Evolutionary conservation across 441 rosid genomes (phyloP).

Genomic region (Aleurites moluccanus): DNA sequence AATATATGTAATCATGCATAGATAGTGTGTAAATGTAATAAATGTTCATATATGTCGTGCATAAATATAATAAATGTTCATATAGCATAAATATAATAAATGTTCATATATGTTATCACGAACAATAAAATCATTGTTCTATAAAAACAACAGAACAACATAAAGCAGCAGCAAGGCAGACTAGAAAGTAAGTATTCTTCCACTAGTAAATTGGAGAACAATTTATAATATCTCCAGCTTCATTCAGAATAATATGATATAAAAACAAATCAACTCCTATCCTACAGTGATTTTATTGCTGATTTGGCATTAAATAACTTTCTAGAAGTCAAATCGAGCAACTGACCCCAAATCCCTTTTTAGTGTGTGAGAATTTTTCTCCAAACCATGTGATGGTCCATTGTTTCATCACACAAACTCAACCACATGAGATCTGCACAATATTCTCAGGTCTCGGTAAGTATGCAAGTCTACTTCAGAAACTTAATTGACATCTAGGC

Average conservation of each 20-base stretch:
- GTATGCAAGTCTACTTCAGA: neutral
- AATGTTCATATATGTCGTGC: too few relatives aligned
- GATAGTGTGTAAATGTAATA: too few relatives aligned
- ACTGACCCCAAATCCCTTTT: neutral
- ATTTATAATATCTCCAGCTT: neutral
- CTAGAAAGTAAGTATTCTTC: neutral
- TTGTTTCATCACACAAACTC: neutral
- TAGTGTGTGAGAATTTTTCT: neutral
- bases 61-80: too few relatives aligned
- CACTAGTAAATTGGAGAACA: neutral
- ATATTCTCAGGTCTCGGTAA: neutral
- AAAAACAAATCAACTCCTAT: neutral
- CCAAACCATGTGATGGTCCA: neutral
- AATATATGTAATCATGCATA: neutral
- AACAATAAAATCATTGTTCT: too few relatives aligned
- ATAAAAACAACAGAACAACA: too few relatives aligned
- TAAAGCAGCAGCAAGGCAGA: neutral
- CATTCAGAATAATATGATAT: neutral
- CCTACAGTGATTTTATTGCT: neutral
- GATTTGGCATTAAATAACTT: neutral
- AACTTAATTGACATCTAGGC: neutral
- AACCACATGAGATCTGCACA: neutral
- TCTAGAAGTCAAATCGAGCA: neutral
- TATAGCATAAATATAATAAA: too few relatives aligned
- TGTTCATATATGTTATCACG: too few relatives aligned